These are phyloP conservation scores for Ambrosia trifida DNA, from an alignment of 129 eudicot genomes.

Conservation along the genomic window DNA sequence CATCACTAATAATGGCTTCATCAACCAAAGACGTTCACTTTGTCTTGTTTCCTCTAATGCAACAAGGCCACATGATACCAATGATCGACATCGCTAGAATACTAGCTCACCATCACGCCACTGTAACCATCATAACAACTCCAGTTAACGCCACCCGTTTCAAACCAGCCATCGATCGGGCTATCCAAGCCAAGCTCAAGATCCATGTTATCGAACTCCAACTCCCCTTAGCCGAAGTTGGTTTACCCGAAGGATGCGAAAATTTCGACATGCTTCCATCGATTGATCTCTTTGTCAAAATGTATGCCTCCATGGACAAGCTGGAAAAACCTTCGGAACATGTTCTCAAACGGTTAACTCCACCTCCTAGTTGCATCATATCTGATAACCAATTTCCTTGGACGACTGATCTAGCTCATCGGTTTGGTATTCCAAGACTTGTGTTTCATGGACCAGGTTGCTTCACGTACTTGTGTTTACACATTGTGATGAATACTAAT, in stretches of 20 bases:
- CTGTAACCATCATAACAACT: slow-evolving; percentile 55
- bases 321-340: slow-evolving; percentile 47
- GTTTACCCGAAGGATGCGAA: slow-evolving; percentile 64
- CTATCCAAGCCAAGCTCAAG: slow-evolving; percentile 39
- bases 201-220: slow-evolving; percentile 45
- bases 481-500: slow-evolving; percentile 23
- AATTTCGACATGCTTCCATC: slow-evolving; percentile 57
- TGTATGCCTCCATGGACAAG: slow-evolving; percentile 41
- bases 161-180: slow-evolving; percentile 33
- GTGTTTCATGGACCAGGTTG: slow-evolving; percentile 60
- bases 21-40: slow-evolving; percentile 46
- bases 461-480: slow-evolving; percentile 45
- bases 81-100: slow-evolving; percentile 68
- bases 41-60: slow-evolving; percentile 56
- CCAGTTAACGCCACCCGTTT: slow-evolving; percentile 54
- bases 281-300: slow-evolving; percentile 15
- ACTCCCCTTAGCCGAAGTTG: slow-evolving; percentile 53
- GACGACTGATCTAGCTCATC: slow-evolving; percentile 46
- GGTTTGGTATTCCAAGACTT: slow-evolving; percentile 51
- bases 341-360: slow-evolving; percentile 23
- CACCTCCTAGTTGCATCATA: slow-evolving; percentile 58
- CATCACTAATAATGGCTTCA: slow-evolving; percentile 23
- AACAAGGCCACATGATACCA: slow-evolving; percentile 77
- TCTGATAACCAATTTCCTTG: slow-evolving; percentile 54
- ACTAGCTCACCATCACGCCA: slow-evolving; percentile 40